Percentiles rank a stretch among this genome's conserved stretches.
These are phyloP conservation scores for Alternaria tenuissima DNA, from an alignment of 2,329 filamentous ascomycete species.

Conservation along the genomic window DNA sequence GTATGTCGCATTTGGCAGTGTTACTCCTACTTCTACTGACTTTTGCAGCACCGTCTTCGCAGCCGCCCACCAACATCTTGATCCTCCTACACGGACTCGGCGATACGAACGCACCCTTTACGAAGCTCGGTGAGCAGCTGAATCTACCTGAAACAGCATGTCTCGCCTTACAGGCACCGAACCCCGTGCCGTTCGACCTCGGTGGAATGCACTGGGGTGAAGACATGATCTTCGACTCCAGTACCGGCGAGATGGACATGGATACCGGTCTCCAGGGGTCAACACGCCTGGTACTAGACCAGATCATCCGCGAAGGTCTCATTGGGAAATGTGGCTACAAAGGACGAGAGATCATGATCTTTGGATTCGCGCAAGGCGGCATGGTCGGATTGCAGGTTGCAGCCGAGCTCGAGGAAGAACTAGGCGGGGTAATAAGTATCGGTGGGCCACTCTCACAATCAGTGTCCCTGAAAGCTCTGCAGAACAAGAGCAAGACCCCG, in stretches of 20 bases:
- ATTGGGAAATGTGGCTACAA: constrained; percentile 60
- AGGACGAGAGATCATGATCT: constrained; percentile 60
- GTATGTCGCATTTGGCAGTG: constrained; percentile 46
- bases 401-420: constrained; percentile 52
- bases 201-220: constrained; percentile 71
- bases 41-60: constrained; percentile 50
- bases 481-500: constrained; percentile 68
- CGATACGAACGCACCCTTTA: constrained; percentile 75
- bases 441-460: constrained; percentile 65
- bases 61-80: constrained; percentile 76
- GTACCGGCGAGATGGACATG: constrained; percentile 60
- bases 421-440: constrained; percentile 69
- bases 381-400: constrained; percentile 62
- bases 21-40: constrained; percentile 24
- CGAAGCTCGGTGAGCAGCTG: constrained; percentile 71
- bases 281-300: constrained; percentile 53
- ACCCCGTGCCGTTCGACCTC: constrained; percentile 72
- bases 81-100: constrained; percentile 86
- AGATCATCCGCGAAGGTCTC: constrained; percentile 56
- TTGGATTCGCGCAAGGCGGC: constrained; percentile 66
- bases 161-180: constrained; percentile 76
- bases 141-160: constrained; percentile 79
- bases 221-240: constrained; percentile 64
- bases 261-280: constrained; percentile 62
- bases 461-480: constrained; percentile 36